These are phyloP conservation scores for Yamadazyma dushanensis DNA, from an alignment of 1,139 yeast genomes.

Conservation along the genomic window DNA sequence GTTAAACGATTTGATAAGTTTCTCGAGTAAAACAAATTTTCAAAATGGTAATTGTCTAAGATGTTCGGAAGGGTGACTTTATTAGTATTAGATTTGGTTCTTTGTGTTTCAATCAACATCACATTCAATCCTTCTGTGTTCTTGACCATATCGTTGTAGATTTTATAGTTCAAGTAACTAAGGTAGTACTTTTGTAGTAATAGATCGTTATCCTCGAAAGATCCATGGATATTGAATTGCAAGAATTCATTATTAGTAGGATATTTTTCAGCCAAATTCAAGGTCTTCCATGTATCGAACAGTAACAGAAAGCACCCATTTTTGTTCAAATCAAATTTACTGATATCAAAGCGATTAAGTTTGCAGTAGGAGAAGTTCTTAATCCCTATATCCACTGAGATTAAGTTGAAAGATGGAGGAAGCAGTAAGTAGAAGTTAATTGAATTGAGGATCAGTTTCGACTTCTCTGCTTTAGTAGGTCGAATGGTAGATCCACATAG, in stretches of 20 bases:
- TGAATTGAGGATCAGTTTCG: slow-evolving; percentile 24
- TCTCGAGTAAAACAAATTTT: slow-evolving; percentile 30
- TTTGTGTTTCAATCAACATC: slow-evolving; percentile 38
- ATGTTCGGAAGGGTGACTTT: slow-evolving; percentile 42
- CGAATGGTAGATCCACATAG: slow-evolving; percentile 34
- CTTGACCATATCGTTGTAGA: slow-evolving; percentile 20
- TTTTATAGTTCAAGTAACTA: slow-evolving; percentile 22
- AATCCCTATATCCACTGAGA: slow-evolving; percentile 41
- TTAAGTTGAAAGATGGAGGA: slow-evolving; percentile 20
- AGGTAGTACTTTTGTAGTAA: slow-evolving; percentile 28
- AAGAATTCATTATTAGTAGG: slow-evolving; percentile 8
- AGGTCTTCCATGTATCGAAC: slow-evolving; percentile 30
- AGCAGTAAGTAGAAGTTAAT: slow-evolving; percentile 19
- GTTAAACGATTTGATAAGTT: slow-evolving; percentile 17
- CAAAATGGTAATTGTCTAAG: slow-evolving; percentile 36
- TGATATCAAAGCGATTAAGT: slow-evolving; percentile 16
- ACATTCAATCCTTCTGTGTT: slow-evolving; percentile 18
- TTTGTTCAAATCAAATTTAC: slow-evolving; percentile 5
- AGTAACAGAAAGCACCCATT: slow-evolving; percentile 9
- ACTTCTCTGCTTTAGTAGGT: slow-evolving; percentile 27
- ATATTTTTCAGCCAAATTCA: slow-evolving; percentile 20
- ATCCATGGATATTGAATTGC: slow-evolving; percentile 6
- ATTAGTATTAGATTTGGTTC: slow-evolving; percentile 37
- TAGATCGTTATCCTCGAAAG: slow-evolving; percentile 14
- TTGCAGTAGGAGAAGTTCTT: slow-evolving; percentile 44